Evolutionary conservation across 2,329 filamentous ascomycete genomes (phyloP).

Genomic region (Orbilia brochopaga): DNA sequence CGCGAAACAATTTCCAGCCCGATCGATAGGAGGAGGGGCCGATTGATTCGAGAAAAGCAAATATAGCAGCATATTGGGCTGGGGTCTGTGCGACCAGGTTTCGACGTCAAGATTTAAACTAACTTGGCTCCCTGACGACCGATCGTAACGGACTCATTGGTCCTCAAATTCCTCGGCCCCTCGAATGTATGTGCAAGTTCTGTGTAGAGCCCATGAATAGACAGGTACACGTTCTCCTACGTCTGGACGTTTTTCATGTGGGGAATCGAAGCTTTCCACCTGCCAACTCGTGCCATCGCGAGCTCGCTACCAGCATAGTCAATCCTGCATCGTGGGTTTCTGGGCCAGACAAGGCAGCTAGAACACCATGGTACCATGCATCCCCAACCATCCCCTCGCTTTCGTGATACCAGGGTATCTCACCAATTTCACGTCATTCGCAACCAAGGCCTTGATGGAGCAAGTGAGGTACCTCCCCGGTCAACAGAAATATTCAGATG

Average conservation of each 20-base stretch:
- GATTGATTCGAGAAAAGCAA: conserved; percentile 35
- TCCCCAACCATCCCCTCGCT: conserved; percentile 13
- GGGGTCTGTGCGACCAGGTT: conserved; percentile 37
- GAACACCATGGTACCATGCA: conserved; percentile 26
- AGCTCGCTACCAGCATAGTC: conserved; percentile 47
- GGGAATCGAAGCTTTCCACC: conserved; percentile 18
- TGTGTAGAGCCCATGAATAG: background rate
- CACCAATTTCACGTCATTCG: conserved; percentile 24
- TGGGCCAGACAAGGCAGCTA: conserved; percentile 32
- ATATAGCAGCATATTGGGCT: conserved; percentile 14
- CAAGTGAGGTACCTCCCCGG: conserved; percentile 44
- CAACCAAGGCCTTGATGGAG: conserved; percentile 29
- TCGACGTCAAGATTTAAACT: too few relatives aligned
- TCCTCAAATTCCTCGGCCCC: too few relatives aligned
- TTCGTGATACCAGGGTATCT: conserved; percentile 25
- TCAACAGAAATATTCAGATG: conserved; percentile 28
- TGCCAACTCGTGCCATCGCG: conserved; percentile 19
- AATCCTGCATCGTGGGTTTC: conserved; percentile 34
- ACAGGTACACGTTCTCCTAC: conserved; percentile 18
- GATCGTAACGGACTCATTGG: conserved; percentile 4
- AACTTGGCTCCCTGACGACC: conserved; percentile 26
- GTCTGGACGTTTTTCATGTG: conserved; percentile 33
- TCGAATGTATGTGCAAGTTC: too few relatives aligned
- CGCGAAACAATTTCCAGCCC: conserved; percentile 21
- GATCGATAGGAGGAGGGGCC: background rate